Base-by-base conservation (phyloP, 352 stramenopile genomes). In the Pythium volutum region DNA sequence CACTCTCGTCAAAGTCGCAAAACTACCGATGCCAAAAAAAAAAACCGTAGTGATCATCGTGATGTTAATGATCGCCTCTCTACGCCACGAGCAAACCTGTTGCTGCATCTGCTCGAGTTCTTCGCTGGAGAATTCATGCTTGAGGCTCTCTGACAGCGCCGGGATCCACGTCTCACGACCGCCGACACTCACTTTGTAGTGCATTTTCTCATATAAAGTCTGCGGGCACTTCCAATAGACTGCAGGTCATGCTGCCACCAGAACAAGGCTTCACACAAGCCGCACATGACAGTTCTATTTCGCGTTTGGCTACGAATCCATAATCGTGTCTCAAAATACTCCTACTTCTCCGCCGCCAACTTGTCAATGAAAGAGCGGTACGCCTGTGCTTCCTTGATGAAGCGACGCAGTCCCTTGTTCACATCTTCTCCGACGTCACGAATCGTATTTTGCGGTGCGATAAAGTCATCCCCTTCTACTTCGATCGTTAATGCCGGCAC, bases 401-500 rank as follows among this genome's bases (percentile, higher is more conserved):
- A 93, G 45, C 74, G 77, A 22, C 69, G 67, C 39, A 90, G 45
- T 26, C 79, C 83, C n/a, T 72, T 43, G 63, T 86, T 76, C 55
- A 92, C 69, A 47, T 85, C 76, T 6, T 53, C 25, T 6, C 79
- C 83, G 6, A 89, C 77, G 0, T 79, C 49, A 0, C 77, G 77
- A 64, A 92, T 92, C 15, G 71, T 77, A 34, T 66, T 74, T 59
- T 89, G 76, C 1, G 70, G 69, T 2, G 74, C 75, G n/a, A 87
- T 73, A 66, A 92, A 92, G 55, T 90, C 79, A 4, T 68, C 57
- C 4, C 83, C 83, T 33, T 88, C 75, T 16, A 90, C 76, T 62
- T 92, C 83, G 49, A 90, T 79, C 4, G 80, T 92, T 38, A 92
- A 52, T 16, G 77, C 67, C 11, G 83, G 78, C 11, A 89, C 77